A percentile compares a stretch with the other conserved stretches of the same genome.
Evolutionary conservation across 2,329 filamentous ascomycete species (phyloP).

Genomic region (Tolypocladium sp.): DNA sequence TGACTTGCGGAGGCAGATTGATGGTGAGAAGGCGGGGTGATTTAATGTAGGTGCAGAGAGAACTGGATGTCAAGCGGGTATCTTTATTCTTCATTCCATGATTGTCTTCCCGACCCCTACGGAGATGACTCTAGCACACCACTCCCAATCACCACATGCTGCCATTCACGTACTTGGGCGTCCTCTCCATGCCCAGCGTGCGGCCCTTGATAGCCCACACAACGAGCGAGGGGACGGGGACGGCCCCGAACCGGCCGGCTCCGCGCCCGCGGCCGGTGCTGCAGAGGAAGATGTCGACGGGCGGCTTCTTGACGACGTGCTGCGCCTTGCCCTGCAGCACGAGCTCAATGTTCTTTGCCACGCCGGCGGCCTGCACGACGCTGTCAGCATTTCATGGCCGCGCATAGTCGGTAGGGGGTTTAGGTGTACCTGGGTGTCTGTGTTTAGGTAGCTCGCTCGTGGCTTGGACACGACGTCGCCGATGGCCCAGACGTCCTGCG

Average conservation of each 20-base stretch:
- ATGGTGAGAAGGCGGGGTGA: slow-evolving; percentile 65
- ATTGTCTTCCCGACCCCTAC: neutral
- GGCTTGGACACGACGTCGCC: slow-evolving; percentile 45
- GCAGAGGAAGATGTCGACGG: slow-evolving; percentile 39
- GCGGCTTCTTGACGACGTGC: slow-evolving; percentile 33
- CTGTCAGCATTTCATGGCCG: neutral
- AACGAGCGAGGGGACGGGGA: slow-evolving; percentile 40
- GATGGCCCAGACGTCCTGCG: slow-evolving; percentile 40
- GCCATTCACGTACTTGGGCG: slow-evolving; percentile 37
- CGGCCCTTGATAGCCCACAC: slow-evolving; percentile 44
- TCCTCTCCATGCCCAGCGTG: slow-evolving; percentile 35
- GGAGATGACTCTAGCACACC: neutral
- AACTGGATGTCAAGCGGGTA: neutral
- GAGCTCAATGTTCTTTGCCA: slow-evolving; percentile 44
- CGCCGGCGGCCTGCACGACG: slow-evolving; percentile 31
- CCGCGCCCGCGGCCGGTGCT: slow-evolving; percentile 40
- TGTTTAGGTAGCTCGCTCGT: slow-evolving; percentile 48
- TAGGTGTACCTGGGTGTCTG: slow-evolving; percentile 41
- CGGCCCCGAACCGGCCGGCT: slow-evolving; percentile 34
- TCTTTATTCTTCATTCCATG: neutral
- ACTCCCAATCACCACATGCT: slow-evolving; percentile 29
- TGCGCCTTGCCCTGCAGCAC: slow-evolving; percentile 34
- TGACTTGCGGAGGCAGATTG: slow-evolving; percentile 72
- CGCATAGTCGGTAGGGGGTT: neutral
- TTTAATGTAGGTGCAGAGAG: slow-evolving; percentile 9